Base-by-base conservation (phyloP, 116 monocot genomes). In the Phalaenopsis hybrid region DNA sequence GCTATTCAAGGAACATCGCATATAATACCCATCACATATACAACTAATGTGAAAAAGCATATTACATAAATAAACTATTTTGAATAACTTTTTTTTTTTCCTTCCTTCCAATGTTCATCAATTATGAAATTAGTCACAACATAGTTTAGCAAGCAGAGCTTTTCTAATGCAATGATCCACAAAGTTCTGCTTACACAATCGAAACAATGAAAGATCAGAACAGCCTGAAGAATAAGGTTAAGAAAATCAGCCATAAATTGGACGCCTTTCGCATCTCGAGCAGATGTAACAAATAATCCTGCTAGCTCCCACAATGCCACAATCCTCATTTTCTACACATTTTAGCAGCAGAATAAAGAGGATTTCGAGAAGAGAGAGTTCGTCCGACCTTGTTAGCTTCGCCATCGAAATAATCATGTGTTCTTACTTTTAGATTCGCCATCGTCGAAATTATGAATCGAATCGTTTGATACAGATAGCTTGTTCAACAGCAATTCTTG, bases 401-500 rank as follows among this genome's bases (percentile, higher is more conserved):
- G 46, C 46, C 1, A 0, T 46, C 46, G 25, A 25, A 65, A 65
- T 23, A 72, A 31, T 72, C 31, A 72, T 41, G 3, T 75, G 75
- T 20, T 45, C 44, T 21, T 20, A 6, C 20, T 43, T 18, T 45
- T 75, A 20, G n/a, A 44, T n/a, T 8, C 1, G 18, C 31, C 31
- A 0, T 43, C 74, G 34, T 15, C 15, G 17, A 31, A 70, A 31
- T 78, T 78, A n/a, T 2, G 21, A 9, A 65, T 78, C 20, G 20
- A 52, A 11, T 0, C 31, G 10, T 67, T 80, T 48, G 25, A 65
- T 78, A 37, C 79, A 23, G 76, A 80, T 49, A 81, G 8, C 77
- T 77, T 79, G 46, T 76, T 85, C 16, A 93, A 69, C 79, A 93
- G 91, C 74, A 84, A 18, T 21, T 98, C 92, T 55, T 94, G 98